phyloP scores from a whole-genome alignment of 2,329 filamentous ascomycete genomes.

The Curvularia verruculosa region DNA sequence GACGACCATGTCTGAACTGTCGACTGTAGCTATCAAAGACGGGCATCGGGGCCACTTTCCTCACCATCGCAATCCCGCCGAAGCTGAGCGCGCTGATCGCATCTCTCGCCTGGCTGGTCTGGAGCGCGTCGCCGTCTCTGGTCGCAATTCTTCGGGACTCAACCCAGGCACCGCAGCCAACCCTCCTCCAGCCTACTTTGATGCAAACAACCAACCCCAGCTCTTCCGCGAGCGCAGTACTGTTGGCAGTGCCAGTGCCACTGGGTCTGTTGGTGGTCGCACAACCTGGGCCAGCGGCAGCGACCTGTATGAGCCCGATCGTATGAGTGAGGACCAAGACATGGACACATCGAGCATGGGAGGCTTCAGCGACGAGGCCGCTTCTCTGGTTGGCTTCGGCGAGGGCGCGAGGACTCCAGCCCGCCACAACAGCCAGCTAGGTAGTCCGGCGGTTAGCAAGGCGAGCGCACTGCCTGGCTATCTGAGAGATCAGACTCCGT shows the following conservation, averaged over 20 bases:
- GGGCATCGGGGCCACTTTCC: conserved; percentile 84
- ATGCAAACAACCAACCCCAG: conserved; percentile 70
- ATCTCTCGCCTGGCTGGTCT: conserved; percentile 94
- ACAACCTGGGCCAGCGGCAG: conserved; percentile 72
- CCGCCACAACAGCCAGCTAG: conserved; percentile 68
- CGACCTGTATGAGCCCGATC: conserved; percentile 67
- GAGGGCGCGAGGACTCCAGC: conserved; percentile 74
- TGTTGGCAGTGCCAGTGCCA: conserved; percentile 88
- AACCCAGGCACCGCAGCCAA: conserved; percentile 53
- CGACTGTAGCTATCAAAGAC: conserved; percentile 95
- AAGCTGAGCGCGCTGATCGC: conserved; percentile 91
- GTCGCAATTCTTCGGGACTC: conserved; percentile 57
- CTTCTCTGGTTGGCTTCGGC: conserved; percentile 87
- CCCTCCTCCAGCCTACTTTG: conserved; percentile 72
- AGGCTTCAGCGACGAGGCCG: conserved; percentile 84
- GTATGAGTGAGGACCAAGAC: conserved; percentile 70
- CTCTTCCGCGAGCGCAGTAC: conserved; percentile 80
- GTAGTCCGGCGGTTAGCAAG: conserved; percentile 73
- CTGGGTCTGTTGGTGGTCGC: conserved; percentile 73
- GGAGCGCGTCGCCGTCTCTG: conserved; percentile 81
- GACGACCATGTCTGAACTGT: conserved; percentile 88
- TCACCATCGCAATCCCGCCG: conserved; percentile 71
- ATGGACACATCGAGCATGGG: conserved; percentile 69
- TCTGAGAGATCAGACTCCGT: conserved; percentile 42
- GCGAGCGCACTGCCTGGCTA: conserved; percentile 44